These are phyloP conservation scores for Eremothecium cymbalariae DNA, from an alignment of 1,139 yeast species.

Conservation along the genomic window DNA sequence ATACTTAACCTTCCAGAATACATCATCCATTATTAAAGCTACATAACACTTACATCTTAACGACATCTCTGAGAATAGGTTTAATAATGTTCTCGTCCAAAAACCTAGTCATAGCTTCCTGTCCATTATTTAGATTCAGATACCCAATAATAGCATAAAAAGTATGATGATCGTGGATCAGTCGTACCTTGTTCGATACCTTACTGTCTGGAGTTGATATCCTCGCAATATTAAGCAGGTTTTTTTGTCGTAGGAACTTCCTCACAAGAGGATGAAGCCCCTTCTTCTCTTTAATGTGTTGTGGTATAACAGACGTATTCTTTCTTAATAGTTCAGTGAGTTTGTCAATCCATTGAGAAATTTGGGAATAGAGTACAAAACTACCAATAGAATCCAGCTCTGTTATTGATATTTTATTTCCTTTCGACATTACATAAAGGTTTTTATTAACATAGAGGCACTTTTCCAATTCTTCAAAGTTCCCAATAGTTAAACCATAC, in stretches of 20 bases:
- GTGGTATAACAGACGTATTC: constrained; percentile 3
- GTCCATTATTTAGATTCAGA: constrained; percentile 15
- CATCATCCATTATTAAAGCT: no score
- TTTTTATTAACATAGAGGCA: constrained; percentile 16
- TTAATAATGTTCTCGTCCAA: constrained; percentile 15
- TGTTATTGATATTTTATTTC: constrained; percentile 6
- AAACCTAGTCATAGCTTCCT: constrained; percentile 14
- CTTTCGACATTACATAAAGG: constrained; percentile 9
- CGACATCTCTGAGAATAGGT: constrained; percentile 13
- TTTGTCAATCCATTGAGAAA: background rate
- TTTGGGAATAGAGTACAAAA: background rate
- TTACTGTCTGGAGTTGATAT: constrained; percentile 13
- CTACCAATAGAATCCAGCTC: constrained; percentile 2
- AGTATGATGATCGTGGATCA: constrained; percentile 13
- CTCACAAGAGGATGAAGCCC: constrained; percentile 8
- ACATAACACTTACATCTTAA: constrained; percentile 10
- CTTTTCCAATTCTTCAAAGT: constrained; percentile 12
- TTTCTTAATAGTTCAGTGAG: no score
- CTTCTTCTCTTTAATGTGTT: constrained; percentile 1
- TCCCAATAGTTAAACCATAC: constrained; percentile 10
- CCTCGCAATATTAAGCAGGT: constrained; percentile 13
- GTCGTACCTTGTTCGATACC: constrained; percentile 13
- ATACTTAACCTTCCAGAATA: no score
- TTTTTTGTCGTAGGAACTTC: constrained; percentile 11
- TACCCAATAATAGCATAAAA: constrained; percentile 23